Evolutionary conservation across 116 monocot species (phyloP), one percentile per base, ranked within the genome.

Genomic region (Phalaenopsis hybrid): DNA sequence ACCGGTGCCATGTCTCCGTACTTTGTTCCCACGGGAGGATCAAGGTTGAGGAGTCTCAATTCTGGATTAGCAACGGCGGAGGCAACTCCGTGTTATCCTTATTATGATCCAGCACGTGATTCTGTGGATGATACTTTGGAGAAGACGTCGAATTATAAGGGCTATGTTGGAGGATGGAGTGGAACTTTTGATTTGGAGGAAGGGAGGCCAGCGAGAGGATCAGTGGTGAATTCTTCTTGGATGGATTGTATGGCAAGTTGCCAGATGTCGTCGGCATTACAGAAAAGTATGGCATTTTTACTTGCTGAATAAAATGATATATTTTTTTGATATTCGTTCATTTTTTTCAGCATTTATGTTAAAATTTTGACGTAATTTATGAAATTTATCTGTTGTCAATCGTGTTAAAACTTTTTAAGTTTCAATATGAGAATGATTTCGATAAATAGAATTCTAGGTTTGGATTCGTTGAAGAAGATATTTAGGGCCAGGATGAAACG

Each of bases 31-130:
- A 4, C 77, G 20, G 50, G 3, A 28, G 21, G 51, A 51, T 75
- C 75, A 8, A 75, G 44, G n/a, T 20, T 13, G 75, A 28, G 8
- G 11, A 41, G 15, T 12, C 23, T 51, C 23, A 77, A 51, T 51
- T 77, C 50, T 51, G 48, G 21, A 12, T 77, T 77, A 49, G 25
- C 51, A 23, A 5, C 77, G n/a, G 77, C 25, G 6, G 77, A 52
- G 28, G 77, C 51, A 51, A 8, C 77, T 77, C 77, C 12, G 13
- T 77, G 31, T 77, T 77, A 51, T 77, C 77, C 77, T 51, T 77
- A 50, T 31, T 77, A 77, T 51, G 3, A 8, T 0, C 48, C 77
- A 51, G 51, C 28, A 52, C 28, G 12, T 11, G 51, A 77, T 77
- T 77, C 51, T 23, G 48, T 77, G 50, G 28, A 77, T 23, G 51